These are phyloP conservation scores for Ceratobasidium sp. DNA, from an alignment of 1,284 basidiomycete genomes.

Conservation along the genomic window DNA sequence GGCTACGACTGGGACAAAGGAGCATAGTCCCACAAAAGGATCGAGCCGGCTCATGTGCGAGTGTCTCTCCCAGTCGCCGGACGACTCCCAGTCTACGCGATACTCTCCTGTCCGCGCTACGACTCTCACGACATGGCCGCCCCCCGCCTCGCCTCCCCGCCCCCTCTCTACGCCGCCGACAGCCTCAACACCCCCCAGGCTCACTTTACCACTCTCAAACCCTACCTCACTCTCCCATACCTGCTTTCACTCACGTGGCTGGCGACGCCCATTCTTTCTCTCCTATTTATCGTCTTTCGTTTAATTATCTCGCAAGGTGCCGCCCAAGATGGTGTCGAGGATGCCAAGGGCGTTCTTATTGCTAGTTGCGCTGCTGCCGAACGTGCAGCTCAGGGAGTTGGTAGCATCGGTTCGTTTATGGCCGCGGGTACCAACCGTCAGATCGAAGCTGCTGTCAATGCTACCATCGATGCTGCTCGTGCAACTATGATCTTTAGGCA, in stretches of 20 bases:
- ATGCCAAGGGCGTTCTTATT: conserved; percentile 74
- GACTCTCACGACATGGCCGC: conserved; percentile 35
- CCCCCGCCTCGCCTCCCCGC: conserved; percentile 28
- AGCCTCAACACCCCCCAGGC: conserved; percentile 13
- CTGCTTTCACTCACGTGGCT: conserved; percentile 84
- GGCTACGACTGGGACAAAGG: conserved; percentile 24
- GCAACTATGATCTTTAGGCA: conserved; percentile 69
- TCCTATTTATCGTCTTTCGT: conserved; percentile 85
- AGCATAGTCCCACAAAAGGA: conserved; percentile 10
- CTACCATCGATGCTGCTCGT: conserved; percentile 77
- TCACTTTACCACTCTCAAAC: conserved; percentile 59
- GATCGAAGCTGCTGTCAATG: conserved; percentile 78
- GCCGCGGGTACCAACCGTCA: conserved; percentile 84
- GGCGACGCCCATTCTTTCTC: conserved; percentile 69
- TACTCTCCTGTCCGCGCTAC: conserved; percentile 2
- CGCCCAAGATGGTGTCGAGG: conserved; percentile 70
- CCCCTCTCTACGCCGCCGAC: conserved; percentile 26
- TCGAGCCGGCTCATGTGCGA: neutral
- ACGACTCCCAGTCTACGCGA: conserved; percentile 31
- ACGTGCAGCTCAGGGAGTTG: conserved; percentile 78
- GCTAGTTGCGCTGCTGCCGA: conserved; percentile 85
- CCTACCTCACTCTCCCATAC: conserved; percentile 83
- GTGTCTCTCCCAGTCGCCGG: conserved; percentile 32
- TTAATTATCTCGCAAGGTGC: conserved; percentile 75
- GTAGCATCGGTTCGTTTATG: conserved; percentile 86